phyloP scores from a whole-genome alignment of 164 flowering plant genomes.

The Stephania japonica region DNA sequence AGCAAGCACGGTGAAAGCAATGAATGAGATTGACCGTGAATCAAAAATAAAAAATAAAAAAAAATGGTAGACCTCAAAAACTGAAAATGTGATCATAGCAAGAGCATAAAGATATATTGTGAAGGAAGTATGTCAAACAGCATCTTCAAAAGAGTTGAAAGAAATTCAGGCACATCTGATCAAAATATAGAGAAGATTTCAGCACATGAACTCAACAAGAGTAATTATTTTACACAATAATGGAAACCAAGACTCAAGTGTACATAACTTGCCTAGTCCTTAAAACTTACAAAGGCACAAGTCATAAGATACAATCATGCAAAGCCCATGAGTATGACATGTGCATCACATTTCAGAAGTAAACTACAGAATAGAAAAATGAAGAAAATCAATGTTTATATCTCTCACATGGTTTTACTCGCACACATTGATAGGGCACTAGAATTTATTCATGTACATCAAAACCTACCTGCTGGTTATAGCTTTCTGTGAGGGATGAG shows the following conservation, averaged over 20 bases:
- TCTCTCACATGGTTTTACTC: no score
- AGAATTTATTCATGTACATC: background rate
- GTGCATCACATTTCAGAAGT: no score
- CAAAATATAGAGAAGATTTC: background rate
- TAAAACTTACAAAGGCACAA: no score
- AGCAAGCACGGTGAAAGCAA: background rate
- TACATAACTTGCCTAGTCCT: no score
- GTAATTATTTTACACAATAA: background rate
- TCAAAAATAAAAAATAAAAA: background rate
- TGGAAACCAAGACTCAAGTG: no score
- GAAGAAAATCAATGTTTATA: no score
- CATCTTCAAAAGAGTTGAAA: background rate
- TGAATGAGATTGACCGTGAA: background rate
- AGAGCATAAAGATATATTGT: background rate
- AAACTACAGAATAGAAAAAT: no score
- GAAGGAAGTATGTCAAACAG: background rate
- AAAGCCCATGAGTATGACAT: no score
- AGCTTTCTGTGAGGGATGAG: constrained; percentile 85
- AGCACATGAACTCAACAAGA: background rate
- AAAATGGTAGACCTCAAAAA: background rate
- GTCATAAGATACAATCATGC: no score
- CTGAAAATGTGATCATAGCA: background rate
- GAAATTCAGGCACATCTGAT: background rate
- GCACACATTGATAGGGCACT: no score
- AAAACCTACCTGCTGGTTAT: constrained; percentile 79